Evolutionary conservation across 257 asterid species (phyloP).

Genomic region (Nicotiana tabacum): DNA sequence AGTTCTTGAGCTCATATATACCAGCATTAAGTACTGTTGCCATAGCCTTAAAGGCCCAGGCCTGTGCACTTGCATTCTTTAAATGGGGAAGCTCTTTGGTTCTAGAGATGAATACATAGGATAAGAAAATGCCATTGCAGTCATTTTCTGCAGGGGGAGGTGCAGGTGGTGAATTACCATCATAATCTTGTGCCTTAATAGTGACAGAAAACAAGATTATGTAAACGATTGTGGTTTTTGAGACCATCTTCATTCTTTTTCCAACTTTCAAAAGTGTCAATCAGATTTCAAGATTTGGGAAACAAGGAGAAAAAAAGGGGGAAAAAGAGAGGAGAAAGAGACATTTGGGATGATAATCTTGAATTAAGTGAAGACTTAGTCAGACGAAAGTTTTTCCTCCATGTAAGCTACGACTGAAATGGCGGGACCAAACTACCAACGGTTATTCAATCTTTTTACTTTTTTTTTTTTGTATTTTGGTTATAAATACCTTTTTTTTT

Average conservation of each 20-base stretch:
- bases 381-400: slow-evolving; percentile 27
- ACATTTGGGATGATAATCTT: slow-evolving; percentile 16
- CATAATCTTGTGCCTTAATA: slow-evolving; percentile 23
- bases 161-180: not conserved
- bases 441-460: not conserved
- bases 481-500: not conserved
- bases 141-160: slow-evolving; percentile 19
- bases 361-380: slow-evolving; percentile 22
- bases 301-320: too few species aligned
- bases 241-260: slow-evolving; percentile 14
- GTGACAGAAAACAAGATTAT: slow-evolving; percentile 9
- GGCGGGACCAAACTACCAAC: slow-evolving; percentile 27
- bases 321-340: not conserved
- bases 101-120: slow-evolving; percentile 27
- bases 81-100: slow-evolving; percentile 29
- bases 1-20: slow-evolving; percentile 30
- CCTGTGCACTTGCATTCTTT: slow-evolving; percentile 43
- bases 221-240: slow-evolving; percentile 6
- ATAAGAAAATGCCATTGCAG: slow-evolving; percentile 39
- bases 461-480: not conserved
- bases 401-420: slow-evolving; percentile 19
- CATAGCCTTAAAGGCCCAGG: slow-evolving; percentile 41
- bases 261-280: not conserved
- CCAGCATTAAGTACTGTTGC: slow-evolving; percentile 39
- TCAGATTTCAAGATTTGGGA: not conserved